Base-by-base conservation (phyloP, 768 basidiomycete species). In the Collybia sordida region DNA sequence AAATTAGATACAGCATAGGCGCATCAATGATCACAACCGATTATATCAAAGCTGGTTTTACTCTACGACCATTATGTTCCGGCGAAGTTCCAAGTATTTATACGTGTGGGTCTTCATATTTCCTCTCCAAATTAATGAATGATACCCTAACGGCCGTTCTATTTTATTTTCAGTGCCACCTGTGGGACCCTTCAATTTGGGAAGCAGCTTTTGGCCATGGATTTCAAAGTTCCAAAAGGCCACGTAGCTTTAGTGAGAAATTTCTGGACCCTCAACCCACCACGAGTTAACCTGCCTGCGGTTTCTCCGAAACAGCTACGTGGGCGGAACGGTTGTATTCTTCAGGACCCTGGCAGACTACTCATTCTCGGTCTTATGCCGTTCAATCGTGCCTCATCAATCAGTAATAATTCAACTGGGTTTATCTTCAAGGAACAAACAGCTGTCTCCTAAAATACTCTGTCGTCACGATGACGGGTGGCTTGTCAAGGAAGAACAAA, bases 31-130 rank as follows among this genome's bases (percentile, higher is more conserved):
- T 85, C 60, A 80, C 79, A 52, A 62, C 65, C 23, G 84, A 85
- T 66, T 83, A 86, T 56, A 62, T 78, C 19, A 64, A 71, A 38
- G 82, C 75, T 14, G 80, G 80, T 31, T 86, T 43, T 81, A 82
- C 61, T 83, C 82, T 1, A 85, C 81, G 40, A 82, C 83, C 0
- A 64, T 85, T 12, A 72, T 83, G n/a, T 85, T 85, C 60, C 80
- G 76, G 17, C 58, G 63, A 12, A 59, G 66, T 24, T 70, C 79
- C 21, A 66, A 70, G 28, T 66, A 69, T 2, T 68, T 83, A 69
- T 84, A 14, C 57, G 72, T 11, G 50, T 64, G 60, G 0, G 38
- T 47, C 8, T 14, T 58, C 1, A 57, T 70, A 19, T 8, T 40
- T 58, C 11, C 18, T 57, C 35, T 62, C 64, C 6, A 68, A 66